A percentile compares a stretch with the other conserved stretches of the same genome.
Conservation (phyloP, 768 basidiomycete species). For the Clavaria fumosa region DNA sequence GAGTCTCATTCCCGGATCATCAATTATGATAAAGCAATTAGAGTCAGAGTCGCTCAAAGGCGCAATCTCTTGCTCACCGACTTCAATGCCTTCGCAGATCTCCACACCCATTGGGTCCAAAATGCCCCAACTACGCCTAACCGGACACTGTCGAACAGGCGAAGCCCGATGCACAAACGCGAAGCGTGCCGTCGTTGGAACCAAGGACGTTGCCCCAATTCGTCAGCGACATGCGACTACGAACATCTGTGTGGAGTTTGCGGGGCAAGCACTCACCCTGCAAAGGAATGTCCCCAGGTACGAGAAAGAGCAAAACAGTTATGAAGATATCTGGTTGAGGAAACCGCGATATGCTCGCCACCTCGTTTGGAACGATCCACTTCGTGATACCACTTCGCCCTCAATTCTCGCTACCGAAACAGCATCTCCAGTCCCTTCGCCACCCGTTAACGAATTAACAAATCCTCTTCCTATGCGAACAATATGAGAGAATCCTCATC, state of each 20-base stretch:
- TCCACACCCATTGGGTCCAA: slow-evolving; percentile 10
- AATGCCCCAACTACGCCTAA: neutral
- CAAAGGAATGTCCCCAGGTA: too few relatives aligned
- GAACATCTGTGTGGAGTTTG: slow-evolving; percentile 11
- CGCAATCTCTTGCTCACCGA: slow-evolving; percentile 10
- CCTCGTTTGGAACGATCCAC: neutral
- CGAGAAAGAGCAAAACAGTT: too few relatives aligned
- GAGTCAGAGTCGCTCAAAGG: slow-evolving; percentile 4
- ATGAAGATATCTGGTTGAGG: too few relatives aligned
- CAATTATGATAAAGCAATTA: slow-evolving; percentile 15
- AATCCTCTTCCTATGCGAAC: neutral
- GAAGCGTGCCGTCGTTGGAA: slow-evolving; percentile 11
- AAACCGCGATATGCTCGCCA: too few relatives aligned
- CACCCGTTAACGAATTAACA: neutral
- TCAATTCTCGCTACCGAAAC: neutral
- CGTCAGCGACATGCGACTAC: slow-evolving; percentile 8
- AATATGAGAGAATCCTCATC: neutral
- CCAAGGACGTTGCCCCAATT: slow-evolving; percentile 9
- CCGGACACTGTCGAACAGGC: neutral
- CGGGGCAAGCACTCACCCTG: too few relatives aligned
- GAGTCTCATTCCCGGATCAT: slow-evolving; percentile 14
- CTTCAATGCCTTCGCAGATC: slow-evolving; percentile 8
- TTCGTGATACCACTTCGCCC: neutral
- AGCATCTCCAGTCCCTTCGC: neutral
- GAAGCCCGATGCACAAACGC: neutral